phyloP scores from a whole-genome alignment of 2,329 filamentous ascomycete species.

The Neonectria punicea region DNA sequence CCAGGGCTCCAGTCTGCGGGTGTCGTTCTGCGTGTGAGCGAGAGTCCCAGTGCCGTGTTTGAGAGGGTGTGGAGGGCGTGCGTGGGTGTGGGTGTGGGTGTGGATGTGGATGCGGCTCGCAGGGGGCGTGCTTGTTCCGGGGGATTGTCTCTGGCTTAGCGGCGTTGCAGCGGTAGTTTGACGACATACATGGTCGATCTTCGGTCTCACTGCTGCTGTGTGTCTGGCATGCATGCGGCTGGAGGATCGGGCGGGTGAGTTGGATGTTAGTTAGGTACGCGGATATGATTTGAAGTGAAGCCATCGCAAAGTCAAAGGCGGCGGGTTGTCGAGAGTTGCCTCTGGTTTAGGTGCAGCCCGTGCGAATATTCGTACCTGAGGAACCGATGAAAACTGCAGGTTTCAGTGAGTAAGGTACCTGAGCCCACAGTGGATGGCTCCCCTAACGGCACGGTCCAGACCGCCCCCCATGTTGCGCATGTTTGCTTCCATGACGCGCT shows the following conservation, averaged over 20 bases:
- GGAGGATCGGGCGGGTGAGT: neutral
- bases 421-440: constrained; percentile 1
- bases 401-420: neutral
- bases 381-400: no score
- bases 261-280: neutral
- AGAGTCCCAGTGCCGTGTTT: neutral
- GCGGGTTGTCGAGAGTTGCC: neutral
- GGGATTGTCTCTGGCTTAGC: neutral
- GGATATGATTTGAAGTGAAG: neutral
- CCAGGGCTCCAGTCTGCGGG: neutral
- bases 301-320: neutral
- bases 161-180: neutral
- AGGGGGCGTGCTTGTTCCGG: neutral
- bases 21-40: neutral
- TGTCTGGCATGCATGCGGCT: neutral
- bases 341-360: neutral
- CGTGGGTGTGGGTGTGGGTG: neutral
- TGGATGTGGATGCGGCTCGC: neutral
- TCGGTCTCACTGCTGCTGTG: no score
- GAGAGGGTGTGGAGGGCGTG: neutral
- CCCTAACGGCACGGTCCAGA: constrained; percentile 4
- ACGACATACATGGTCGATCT: neutral
- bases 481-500: neutral
- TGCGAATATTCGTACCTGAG: neutral
- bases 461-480: no score